Percentiles rank a stretch among this genome's conserved stretches.
Conservation (phyloP, 225 moss, liverwort and hornwort species). For the Bryoerythrophyllum caledonicum region DNA sequence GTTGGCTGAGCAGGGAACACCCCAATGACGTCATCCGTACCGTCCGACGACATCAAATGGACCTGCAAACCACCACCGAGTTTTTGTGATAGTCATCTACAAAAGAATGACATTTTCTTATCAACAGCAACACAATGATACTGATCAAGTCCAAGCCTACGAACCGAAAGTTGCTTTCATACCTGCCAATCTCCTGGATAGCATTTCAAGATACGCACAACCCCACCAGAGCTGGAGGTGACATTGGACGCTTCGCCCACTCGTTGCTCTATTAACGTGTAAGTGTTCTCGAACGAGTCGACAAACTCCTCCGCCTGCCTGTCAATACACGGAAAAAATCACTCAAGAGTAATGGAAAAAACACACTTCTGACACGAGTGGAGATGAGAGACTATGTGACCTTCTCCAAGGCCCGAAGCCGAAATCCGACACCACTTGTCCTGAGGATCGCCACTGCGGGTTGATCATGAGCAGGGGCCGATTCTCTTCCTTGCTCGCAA, state of each 20-base stretch:
- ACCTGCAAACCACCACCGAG: slow-evolving; percentile 53
- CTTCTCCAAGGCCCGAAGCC: slow-evolving; percentile 98
- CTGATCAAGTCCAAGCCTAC: not conserved
- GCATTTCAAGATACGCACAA: slow-evolving; percentile 92
- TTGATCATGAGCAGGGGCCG: slow-evolving; percentile 76
- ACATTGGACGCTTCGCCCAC: slow-evolving; percentile 98
- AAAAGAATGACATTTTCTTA: not conserved
- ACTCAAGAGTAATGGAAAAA: slow-evolving; percentile 17
- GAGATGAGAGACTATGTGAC: slow-evolving; percentile 34
- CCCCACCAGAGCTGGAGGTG: slow-evolving; percentile 82
- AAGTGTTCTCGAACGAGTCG: slow-evolving; percentile 70
- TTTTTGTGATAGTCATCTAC: not conserved
- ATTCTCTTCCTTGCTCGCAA: slow-evolving; percentile 73
- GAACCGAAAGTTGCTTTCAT: slow-evolving; percentile 1
- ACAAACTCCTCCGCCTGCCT: slow-evolving; percentile 98
- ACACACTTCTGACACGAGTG: not conserved
- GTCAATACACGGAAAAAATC: slow-evolving; percentile 38
- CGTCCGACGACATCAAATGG: slow-evolving; percentile 88
- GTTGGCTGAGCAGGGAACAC: slow-evolving; percentile 56
- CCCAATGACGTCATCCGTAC: slow-evolving; percentile 70
- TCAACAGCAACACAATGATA: not conserved
- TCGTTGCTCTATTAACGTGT: slow-evolving; percentile 76
- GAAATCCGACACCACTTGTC: slow-evolving; percentile 92
- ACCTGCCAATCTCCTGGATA: slow-evolving; percentile 94
- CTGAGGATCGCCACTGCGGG: slow-evolving; percentile 90